Evolutionary conservation across 108 stramenopile genomes (phyloP), one percentile per base, ranked within the genome.

Genomic region (Cyclotella choctawhatcheeana): DNA sequence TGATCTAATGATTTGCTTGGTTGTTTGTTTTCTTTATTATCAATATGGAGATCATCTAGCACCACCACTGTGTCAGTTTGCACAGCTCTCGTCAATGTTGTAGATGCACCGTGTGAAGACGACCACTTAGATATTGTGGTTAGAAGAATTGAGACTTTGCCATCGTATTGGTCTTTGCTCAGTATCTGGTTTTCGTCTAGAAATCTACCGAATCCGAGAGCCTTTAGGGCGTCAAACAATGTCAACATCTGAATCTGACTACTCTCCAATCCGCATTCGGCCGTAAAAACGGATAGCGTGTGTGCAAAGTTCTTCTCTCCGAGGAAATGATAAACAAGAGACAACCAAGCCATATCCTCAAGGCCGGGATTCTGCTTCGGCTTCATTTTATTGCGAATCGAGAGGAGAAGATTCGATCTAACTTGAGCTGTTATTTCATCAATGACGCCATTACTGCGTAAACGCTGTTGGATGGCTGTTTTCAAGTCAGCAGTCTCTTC

Each of bases 271-370:
- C 53, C 51, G 50, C 67, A 68, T n/a, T 76, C 76, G 4, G 76
- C 67, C 12, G 67, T 34, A 37, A 69, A 76, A 8, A 76, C 67
- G 17, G 76, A 69, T 30, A 69, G 61, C 37, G 76, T 76, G 50
- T 63, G 67, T 18, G 27, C 52, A 44, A 68, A 62, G 12, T 48
- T 24, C 34, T 30, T 20, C 17, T 69, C 58, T 6, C 55, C 60
- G 12, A 76, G 67, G 34, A 47, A 69, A 24, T 69, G 59, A 31
- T 64, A 55, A 0, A 76, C 14, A 1, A 76, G 52, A n/a, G 67
- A 76, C 22, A 48, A 67, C 21, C 58, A 35, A 12, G 76, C 76
- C 59, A 58, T 61, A 25, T 66, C 32, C 45, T 61, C 55, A 2
- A 58, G 25, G 5, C 26, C 52, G 12, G 6, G 17, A 30, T 64